phyloP scores from a whole-genome alignment of 192 early-diverging fungal genomes.

The Allomyces macrogynus region DNA sequence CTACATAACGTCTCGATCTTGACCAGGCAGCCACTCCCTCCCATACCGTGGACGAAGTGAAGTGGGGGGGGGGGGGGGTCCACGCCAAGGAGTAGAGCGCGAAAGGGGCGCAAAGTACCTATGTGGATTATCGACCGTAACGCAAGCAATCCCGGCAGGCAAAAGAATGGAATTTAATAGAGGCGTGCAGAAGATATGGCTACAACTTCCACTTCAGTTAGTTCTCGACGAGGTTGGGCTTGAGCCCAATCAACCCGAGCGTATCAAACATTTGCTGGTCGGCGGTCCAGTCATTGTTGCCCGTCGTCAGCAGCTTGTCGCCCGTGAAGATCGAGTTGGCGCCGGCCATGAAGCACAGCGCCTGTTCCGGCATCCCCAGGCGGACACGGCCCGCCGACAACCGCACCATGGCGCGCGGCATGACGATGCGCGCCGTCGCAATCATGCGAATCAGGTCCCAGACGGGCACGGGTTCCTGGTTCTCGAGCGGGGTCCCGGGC shows the following conservation, averaged over 20 bases:
- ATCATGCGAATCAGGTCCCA: constrained; percentile 74
- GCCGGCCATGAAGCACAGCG: constrained; percentile 60
- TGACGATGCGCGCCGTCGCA: constrained; percentile 56
- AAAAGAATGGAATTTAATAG: too few species aligned
- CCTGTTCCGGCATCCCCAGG: constrained; percentile 45
- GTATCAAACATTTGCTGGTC: constrained; percentile 55
- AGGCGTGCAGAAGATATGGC: too few species aligned
- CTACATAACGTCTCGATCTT: too few species aligned
- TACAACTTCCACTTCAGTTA: background rate
- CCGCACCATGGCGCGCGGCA: constrained; percentile 58
- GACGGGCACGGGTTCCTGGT: constrained; percentile 53
- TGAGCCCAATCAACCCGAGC: constrained; percentile 17
- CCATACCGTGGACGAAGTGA: too few species aligned
- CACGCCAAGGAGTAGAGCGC: too few species aligned
- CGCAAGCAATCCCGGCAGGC: too few species aligned
- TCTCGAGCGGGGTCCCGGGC: constrained; percentile 51
- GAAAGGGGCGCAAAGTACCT: too few species aligned
- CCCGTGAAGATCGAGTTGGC: constrained; percentile 74
- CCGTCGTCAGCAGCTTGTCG: constrained; percentile 58
- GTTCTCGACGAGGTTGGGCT: background rate
- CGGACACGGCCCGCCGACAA: constrained; percentile 55
- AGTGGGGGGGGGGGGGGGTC: too few species aligned
- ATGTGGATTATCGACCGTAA: too few species aligned
- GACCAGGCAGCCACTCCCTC: too few species aligned
- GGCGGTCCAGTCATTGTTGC: constrained; percentile 48